Base-by-base conservation (phyloP, 352 stramenopile genomes). In the Phytophthora pini region DNA sequence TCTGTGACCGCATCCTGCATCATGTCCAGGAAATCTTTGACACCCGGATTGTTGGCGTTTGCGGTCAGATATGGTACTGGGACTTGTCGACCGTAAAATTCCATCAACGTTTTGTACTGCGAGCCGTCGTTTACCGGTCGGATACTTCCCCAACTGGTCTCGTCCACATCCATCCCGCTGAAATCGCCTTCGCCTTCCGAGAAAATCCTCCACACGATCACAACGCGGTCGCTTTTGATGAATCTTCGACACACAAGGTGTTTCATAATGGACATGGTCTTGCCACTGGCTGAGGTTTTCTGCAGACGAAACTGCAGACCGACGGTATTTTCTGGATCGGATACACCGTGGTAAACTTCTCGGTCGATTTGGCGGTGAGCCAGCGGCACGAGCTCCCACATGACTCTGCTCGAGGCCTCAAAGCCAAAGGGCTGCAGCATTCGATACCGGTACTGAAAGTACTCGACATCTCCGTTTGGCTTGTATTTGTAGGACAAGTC, bases 181-280 rank as follows among this genome's bases (percentile, higher is more conserved):
- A 71, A 52, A 11, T 50, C 22, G 10, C 64, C 56, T 39, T 73
- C 66, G 2, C 72, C 70, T 15, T 83, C 67, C 0, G 61, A 73
- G 24, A 78, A 62, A 2, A 62, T 62, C 6, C 68, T 74, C 75
- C 76, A 88, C 32, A 85, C 71, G 5, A 84, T 55, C 49, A 84
- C 79, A 44, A 80, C 72, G 11, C 74, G 66, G 12, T 82, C 56
- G 1, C n/a, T 31, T 39, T 82, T 50, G 2, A 72, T 61, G 32
- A 79, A 88, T 36, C 70, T 47, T 2, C 60, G 59, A 11, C 41
- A 29, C 12, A 61, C 68, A n/a, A 67, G 22, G 24, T 58, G 60
- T 11, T 49, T 61, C 44, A 72, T 39, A 29, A 68, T 57, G 8
- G 64, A 64, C 10, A 54, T 40, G 2, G 22, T 57, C n/a, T 27